phyloP scores from a whole-genome alignment of 768 basidiomycete species.

The Leucosporidium yakuticum region DNA sequence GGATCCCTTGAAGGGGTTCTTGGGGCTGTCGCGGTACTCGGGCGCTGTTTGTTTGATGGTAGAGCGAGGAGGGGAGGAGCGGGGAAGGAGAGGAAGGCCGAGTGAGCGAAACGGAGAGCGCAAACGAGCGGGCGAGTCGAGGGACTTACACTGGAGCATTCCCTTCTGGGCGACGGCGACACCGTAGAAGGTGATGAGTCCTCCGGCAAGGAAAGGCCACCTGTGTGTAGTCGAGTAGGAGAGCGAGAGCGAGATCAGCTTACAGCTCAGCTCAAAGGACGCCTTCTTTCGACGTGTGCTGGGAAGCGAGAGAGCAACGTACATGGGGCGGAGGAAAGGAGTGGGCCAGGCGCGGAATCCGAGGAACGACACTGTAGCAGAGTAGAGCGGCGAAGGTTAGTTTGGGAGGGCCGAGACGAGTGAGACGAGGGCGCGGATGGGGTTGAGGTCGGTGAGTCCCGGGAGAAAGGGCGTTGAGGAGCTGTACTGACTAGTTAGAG shows the following conservation, averaged over 20 bases:
- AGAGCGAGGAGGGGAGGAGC: neutral
- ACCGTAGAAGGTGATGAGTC: constrained; percentile 36
- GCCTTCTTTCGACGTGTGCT: neutral
- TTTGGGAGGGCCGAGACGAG: no score
- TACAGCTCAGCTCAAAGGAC: neutral
- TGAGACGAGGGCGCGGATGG: no score
- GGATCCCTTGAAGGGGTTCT: constrained; percentile 20
- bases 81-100: neutral
- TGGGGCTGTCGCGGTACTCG: constrained; percentile 11
- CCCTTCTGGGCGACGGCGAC: constrained; percentile 30
- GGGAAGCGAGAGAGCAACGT: neutral
- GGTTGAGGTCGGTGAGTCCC: no score
- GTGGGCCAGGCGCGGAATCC: constrained; percentile 35
- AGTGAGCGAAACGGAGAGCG: neutral
- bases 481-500: no score
- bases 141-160: constrained; percentile 22
- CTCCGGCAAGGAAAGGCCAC: constrained; percentile 39
- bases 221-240: neutral
- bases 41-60: neutral
- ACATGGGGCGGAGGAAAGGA: constrained; percentile 36
- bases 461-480: no score
- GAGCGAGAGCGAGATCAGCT: neutral
- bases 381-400: no score
- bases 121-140: neutral
- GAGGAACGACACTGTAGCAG: constrained; percentile 3